Percentiles rank a stretch among this genome's conserved stretches.
phyloP scores from a whole-genome alignment of 768 basidiomycete genomes.

The Boletellus emodensis region DNA sequence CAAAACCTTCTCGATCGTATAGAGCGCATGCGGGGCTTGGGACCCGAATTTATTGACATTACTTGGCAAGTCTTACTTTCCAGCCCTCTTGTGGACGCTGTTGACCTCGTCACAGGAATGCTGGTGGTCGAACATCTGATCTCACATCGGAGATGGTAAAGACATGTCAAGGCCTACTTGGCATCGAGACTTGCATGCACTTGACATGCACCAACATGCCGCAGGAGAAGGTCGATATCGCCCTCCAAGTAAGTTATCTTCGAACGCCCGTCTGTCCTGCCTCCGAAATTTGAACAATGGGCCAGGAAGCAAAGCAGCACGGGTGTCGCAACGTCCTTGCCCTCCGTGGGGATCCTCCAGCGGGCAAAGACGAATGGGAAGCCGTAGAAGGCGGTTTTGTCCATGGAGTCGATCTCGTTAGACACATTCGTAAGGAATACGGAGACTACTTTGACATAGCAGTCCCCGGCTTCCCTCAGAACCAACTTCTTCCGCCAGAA shows the following conservation, averaged over 20 bases:
- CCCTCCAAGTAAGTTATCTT: conserved; percentile 64
- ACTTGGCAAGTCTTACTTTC: conserved; percentile 61
- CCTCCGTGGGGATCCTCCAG: conserved; percentile 87
- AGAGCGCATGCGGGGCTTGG: conserved; percentile 92
- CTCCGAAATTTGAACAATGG: conserved; percentile 2
- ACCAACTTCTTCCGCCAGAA: conserved; percentile 65
- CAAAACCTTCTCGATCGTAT: conserved; percentile 98
- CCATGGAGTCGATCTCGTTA: conserved; percentile 89
- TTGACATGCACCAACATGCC: conserved; percentile 99
- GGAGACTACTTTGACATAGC: conserved; percentile 96
- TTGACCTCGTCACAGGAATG: conserved; percentile 63
- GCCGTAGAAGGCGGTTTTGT: conserved; percentile 87
- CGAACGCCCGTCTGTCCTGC: background rate
- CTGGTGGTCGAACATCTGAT: conserved; percentile 93
- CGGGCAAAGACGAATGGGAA: conserved; percentile 87
- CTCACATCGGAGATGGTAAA: conserved; percentile 92
- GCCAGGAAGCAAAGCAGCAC: conserved; percentile 80
- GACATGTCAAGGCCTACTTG: conserved; percentile 89
- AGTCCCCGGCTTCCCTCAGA: conserved; percentile 89
- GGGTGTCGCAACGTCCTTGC: conserved; percentile 94
- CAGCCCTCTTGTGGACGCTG: background rate
- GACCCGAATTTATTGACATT: conserved; percentile 98
- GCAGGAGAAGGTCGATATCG: conserved; percentile 89
- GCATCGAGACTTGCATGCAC: conserved; percentile 98
- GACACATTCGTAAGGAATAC: conserved; percentile 76